phyloP scores from a whole-genome alignment of 1,284 basidiomycete species.

The Irpex sp. region DNA sequence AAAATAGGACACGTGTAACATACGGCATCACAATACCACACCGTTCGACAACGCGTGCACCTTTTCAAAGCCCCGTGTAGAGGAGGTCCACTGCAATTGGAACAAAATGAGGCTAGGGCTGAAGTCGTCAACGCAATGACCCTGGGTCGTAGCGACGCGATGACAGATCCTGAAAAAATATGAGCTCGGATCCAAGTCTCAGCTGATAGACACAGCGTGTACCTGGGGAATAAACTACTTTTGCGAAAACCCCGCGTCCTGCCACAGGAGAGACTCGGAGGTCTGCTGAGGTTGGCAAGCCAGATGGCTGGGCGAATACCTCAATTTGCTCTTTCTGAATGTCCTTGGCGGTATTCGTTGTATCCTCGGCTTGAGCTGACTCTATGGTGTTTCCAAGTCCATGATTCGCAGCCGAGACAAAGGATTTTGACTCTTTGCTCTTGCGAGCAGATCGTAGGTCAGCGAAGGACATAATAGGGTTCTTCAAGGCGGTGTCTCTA shows the following conservation, averaged over 20 bases:
- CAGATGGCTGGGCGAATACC: background rate
- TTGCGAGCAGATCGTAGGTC: constrained; percentile 14
- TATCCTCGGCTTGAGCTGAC: too few relatives aligned
- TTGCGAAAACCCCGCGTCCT: constrained; percentile 15
- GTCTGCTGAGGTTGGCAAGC: constrained; percentile 5
- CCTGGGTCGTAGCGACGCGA: constrained; percentile 58
- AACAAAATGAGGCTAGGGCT: constrained; percentile 63
- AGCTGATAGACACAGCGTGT: background rate
- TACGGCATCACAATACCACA: constrained; percentile 76
- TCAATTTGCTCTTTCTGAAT: background rate
- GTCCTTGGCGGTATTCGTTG: background rate
- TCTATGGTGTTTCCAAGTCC: background rate
- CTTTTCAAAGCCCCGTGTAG: constrained; percentile 44
- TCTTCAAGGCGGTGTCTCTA: background rate
- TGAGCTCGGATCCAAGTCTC: background rate
- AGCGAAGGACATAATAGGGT: constrained; percentile 14
- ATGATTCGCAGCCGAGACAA: constrained; percentile 2
- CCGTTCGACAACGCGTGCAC: constrained; percentile 66
- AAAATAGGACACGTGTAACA: background rate
- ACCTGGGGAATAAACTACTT: constrained; percentile 6
- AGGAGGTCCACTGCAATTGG: constrained; percentile 53
- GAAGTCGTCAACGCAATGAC: constrained; percentile 65
- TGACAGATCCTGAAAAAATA: constrained; percentile 45
- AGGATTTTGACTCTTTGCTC: constrained; percentile 15
- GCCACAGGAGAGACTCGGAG: background rate